Percentiles rank a stretch among this genome's conserved stretches.
Conservation (phyloP, 306 rosid species). For the Rosa lucieae region DNA sequence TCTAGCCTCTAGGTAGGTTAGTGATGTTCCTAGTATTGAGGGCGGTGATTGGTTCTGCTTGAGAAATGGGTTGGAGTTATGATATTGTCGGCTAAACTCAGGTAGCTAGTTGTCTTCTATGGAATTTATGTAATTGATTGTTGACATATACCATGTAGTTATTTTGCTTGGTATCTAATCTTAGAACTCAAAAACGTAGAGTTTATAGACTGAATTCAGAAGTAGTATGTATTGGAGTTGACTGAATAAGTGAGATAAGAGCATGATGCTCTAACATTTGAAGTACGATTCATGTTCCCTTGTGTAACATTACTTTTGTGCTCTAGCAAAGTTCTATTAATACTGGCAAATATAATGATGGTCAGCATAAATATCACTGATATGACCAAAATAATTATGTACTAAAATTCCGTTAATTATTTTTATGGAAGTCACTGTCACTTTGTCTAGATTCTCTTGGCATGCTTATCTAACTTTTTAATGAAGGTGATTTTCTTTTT, state of each 20-base stretch:
- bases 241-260: not conserved
- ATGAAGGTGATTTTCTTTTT: too few relatives aligned
- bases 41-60: not conserved
- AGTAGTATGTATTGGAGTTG: not conserved
- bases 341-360: not conserved
- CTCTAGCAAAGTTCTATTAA: too few relatives aligned
- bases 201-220: not conserved
- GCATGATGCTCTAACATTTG: not conserved
- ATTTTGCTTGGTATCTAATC: not conserved
- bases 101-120: not conserved
- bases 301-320: not conserved
- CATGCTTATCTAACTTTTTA: too few relatives aligned
- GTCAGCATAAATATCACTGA: not conserved
- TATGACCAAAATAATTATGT: not conserved
- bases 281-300: not conserved
- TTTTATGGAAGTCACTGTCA: constrained; percentile 6
- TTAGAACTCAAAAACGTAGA: not conserved
- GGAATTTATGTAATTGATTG: not conserved
- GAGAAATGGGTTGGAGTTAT: not conserved
- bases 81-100: not conserved
- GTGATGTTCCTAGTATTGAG: not conserved
- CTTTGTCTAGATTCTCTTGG: not conserved
- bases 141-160: not conserved
- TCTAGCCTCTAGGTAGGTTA: not conserved
- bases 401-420: not conserved